phyloP scores from a whole-genome alignment of 2,329 filamentous ascomycete species.

The Fusarium clavum region DNA sequence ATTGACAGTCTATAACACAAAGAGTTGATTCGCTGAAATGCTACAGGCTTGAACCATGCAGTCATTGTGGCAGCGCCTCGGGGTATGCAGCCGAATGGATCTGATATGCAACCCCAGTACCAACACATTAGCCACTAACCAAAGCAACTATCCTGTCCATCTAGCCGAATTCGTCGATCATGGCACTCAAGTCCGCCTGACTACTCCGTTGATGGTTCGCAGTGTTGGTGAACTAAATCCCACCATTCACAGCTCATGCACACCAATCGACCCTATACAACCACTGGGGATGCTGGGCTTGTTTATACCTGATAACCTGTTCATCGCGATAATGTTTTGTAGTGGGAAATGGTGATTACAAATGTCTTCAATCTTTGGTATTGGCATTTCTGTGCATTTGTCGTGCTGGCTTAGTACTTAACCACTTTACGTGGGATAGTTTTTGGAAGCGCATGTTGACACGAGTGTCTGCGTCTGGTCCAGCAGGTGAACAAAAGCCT shows the following conservation, averaged over 20 bases:
- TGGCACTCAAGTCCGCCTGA: background rate
- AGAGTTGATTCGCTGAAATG: background rate
- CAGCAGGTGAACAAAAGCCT: background rate
- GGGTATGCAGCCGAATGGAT: background rate
- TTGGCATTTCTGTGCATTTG: background rate
- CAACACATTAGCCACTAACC: background rate
- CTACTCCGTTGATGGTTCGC: background rate
- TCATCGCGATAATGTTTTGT: too few species aligned
- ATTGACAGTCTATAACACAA: background rate
- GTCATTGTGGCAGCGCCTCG: background rate
- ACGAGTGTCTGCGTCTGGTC: background rate
- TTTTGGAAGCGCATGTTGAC: background rate
- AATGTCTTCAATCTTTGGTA: background rate
- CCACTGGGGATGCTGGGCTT: too few species aligned
- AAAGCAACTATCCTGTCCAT: background rate
- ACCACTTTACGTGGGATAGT: background rate
- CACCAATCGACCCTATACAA: background rate
- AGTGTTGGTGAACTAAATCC: background rate
- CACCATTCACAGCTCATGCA: accelerated
- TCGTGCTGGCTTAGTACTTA: background rate
- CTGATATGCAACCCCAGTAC: background rate
- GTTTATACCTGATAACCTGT: accelerated
- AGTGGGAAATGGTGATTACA: too few species aligned
- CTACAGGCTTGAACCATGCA: background rate
- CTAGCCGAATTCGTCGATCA: background rate